Percentiles rank a stretch among this genome's conserved stretches.
phyloP scores from a whole-genome alignment of 1,139 yeast species.

The Nakaseomyces uthaithaninus region DNA sequence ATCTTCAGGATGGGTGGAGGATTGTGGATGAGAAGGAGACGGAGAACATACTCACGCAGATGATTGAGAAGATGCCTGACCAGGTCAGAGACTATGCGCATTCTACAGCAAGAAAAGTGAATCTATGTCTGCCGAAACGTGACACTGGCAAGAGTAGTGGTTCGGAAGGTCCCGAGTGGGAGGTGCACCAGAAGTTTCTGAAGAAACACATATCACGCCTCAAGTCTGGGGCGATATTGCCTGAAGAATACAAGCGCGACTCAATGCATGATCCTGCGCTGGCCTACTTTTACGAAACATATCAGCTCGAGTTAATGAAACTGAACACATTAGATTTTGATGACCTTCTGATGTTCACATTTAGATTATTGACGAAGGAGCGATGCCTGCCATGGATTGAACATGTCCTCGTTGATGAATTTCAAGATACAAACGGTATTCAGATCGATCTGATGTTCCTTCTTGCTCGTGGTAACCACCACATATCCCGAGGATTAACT shows the following conservation, averaged over 20 bases:
- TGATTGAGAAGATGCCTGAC: slow-evolving; percentile 34
- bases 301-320: slow-evolving; percentile 42
- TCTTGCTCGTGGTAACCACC: slow-evolving; percentile 40
- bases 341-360: slow-evolving; percentile 59
- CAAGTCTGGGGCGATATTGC: slow-evolving; percentile 42
- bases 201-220: slow-evolving; percentile 43
- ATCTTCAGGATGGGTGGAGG: slow-evolving; percentile 39
- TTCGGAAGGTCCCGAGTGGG: slow-evolving; percentile 19
- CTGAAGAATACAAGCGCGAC: slow-evolving; percentile 33
- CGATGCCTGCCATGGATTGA: slow-evolving; percentile 45
- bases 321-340: slow-evolving; percentile 63
- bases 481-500: slow-evolving; percentile 47
- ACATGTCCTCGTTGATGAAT: slow-evolving; percentile 86
- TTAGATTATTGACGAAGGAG: slow-evolving; percentile 39
- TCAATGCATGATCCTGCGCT: slow-evolving; percentile 30
- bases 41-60: slow-evolving; percentile 40
- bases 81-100: slow-evolving; percentile 30
- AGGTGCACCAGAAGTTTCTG: slow-evolving; percentile 32
- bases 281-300: slow-evolving; percentile 39
- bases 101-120: slow-evolving; percentile 25
- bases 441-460: slow-evolving; percentile 62
- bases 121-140: slow-evolving; percentile 24
- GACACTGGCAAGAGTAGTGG: slow-evolving; percentile 1
- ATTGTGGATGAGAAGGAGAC: slow-evolving; percentile 67
- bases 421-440: slow-evolving; percentile 79